Base-by-base conservation (phyloP, 2,329 filamentous ascomycete genomes). In the Aureobasidium sp. region DNA sequence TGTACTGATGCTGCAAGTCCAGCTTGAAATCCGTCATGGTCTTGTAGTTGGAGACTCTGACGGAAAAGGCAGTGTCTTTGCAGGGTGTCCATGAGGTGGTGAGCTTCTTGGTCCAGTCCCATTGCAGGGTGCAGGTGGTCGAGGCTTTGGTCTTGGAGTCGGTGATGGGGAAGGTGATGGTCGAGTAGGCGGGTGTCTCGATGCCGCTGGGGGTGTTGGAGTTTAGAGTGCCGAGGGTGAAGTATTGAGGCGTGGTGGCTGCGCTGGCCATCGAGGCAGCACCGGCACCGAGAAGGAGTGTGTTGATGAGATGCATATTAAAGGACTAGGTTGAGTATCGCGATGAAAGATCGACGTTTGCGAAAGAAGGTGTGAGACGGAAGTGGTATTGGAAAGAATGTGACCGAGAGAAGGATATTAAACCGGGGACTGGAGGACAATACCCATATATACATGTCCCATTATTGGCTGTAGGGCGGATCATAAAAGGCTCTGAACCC, bases 131-230 rank as follows among this genome's bases (percentile, higher is more conserved):
- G 45, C 57, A 60, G 45, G 57, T 60, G 31, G 57, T 60, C 0
- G 19, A 19, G 35, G 57, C 40, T 35, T 60, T 60, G 44, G 44
- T 60, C 33, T 49, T 49, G 45, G 57, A 60, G 57, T 60, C 57
- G 44, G 33, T 50, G 35, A 60, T 40, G 15, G 57, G 57, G 44
- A 60, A 49, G 24, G 33, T 29, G 35, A 60, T 50, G n/a, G 48
- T 33, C 3, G 33, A 19, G 45, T 50, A 50, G 22, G 57, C 57
- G 29, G 57, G 57, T 31, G 33, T 31, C 1, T 29, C 22, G 33
- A 60, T 60, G 22, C 57, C 57, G 44, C 44, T 49, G 37, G 57
- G 57, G 2, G 33, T 60, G 57, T 60, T 60, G 35, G 57, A 60
- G 57, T 60, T 60, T 5, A 60, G 15, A 22, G 45, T 42, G 24